These are phyloP conservation scores for Chernovozyma aurita DNA, from an alignment of 1,139 yeast genomes.

Conservation along the genomic window DNA sequence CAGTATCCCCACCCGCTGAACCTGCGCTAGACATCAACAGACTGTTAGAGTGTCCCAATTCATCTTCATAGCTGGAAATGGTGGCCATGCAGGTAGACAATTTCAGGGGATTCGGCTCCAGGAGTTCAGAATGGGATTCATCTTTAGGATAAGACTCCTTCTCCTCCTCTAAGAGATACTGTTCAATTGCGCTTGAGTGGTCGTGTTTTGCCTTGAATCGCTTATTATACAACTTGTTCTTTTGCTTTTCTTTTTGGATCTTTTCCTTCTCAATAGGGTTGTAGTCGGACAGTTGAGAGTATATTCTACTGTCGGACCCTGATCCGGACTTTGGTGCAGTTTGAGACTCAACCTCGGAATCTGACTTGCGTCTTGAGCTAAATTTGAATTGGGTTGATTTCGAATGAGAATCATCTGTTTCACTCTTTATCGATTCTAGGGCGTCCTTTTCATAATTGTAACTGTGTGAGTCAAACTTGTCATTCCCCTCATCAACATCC, in stretches of 20 bases:
- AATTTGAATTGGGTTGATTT: background rate
- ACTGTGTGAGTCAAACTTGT: background rate
- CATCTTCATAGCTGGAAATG: too few species aligned
- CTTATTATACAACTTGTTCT: conserved; percentile 1
- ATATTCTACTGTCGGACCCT: background rate
- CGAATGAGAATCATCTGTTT: background rate
- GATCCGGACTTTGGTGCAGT: background rate
- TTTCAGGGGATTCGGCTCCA: too few species aligned
- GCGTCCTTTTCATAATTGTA: background rate
- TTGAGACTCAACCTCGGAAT: background rate
- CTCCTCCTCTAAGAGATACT: background rate
- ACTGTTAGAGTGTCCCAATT: too few species aligned
- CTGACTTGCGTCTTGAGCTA: background rate
- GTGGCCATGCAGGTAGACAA: too few species aligned
- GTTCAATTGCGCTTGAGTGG: background rate
- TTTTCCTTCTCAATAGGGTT: conserved; percentile 1
- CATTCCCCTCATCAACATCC: background rate
- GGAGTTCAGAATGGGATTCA: background rate
- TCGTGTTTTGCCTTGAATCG: background rate
- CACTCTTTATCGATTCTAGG: background rate
- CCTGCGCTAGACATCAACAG: too few species aligned
- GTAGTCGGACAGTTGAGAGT: background rate
- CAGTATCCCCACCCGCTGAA: too few species aligned
- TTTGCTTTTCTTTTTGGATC: conserved; percentile 3
- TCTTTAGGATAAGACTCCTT: background rate